phyloP scores from a whole-genome alignment of 1,284 basidiomycete species.

The Athelia psychrophila region DNA sequence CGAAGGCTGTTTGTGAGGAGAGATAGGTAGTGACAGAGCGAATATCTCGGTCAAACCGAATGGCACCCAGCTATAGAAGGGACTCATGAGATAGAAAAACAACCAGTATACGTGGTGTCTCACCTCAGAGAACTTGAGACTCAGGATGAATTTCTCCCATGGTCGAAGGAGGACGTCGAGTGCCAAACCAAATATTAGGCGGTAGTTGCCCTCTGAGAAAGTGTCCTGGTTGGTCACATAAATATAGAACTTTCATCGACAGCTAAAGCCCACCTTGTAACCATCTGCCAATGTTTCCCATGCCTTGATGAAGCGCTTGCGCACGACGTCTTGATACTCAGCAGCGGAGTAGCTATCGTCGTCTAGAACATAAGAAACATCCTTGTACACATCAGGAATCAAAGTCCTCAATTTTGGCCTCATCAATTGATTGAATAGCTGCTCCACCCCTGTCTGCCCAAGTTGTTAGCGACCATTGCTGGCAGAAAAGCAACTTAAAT shows the following conservation, averaged over 20 bases:
- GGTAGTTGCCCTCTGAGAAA: slow-evolving; percentile 88
- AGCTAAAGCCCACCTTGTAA: slow-evolving; percentile 63
- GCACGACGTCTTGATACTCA: slow-evolving; percentile 83
- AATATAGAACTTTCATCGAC: neutral
- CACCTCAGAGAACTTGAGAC: slow-evolving; percentile 88
- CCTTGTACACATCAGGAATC: slow-evolving; percentile 86
- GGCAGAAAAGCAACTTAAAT: slow-evolving; percentile 18
- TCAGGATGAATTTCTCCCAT: slow-evolving; percentile 88
- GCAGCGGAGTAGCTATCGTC: slow-evolving; percentile 84
- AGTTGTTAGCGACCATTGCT: slow-evolving; percentile 8
- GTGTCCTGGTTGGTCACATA: slow-evolving; percentile 49
- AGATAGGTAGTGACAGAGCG: slow-evolving; percentile 83
- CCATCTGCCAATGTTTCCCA: slow-evolving; percentile 87
- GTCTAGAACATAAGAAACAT: slow-evolving; percentile 85
- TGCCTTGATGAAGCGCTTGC: slow-evolving; percentile 83
- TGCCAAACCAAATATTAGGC: slow-evolving; percentile 79
- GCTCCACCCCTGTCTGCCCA: slow-evolving; percentile 80
- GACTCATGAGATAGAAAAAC: slow-evolving; percentile 2
- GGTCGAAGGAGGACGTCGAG: slow-evolving; percentile 87
- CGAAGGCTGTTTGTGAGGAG: slow-evolving; percentile 82
- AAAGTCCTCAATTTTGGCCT: slow-evolving; percentile 83
- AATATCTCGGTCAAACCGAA: slow-evolving; percentile 94
- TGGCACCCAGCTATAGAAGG: slow-evolving; percentile 83
- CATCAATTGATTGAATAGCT: slow-evolving; percentile 91
- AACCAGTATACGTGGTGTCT: slow-evolving; percentile 13